phyloP scores from a whole-genome alignment of 2,329 filamentous ascomycete species.

The Alternaria incomplexa region DNA sequence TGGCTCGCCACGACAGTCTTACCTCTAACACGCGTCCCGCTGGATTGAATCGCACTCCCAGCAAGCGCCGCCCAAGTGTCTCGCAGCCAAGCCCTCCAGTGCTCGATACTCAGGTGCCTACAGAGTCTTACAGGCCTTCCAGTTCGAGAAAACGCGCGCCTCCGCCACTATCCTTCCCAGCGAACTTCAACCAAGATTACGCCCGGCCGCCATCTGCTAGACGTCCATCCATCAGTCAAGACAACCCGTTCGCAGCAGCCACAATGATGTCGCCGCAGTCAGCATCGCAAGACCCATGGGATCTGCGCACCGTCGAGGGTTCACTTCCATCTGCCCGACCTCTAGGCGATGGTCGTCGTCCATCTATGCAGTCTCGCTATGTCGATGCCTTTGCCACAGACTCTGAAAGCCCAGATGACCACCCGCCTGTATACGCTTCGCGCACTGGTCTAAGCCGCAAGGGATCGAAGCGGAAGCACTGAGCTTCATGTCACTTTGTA shows the following conservation, averaged over 20 bases:
- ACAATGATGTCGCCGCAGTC: slow-evolving; percentile 4
- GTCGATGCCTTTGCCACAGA: slow-evolving; percentile 21
- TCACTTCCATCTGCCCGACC: slow-evolving; percentile 24
- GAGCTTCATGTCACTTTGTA: neutral
- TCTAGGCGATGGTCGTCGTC: slow-evolving; percentile 10
- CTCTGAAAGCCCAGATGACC: slow-evolving; percentile 8
- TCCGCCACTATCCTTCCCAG: slow-evolving; percentile 25
- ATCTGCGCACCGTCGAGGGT: slow-evolving; percentile 24
- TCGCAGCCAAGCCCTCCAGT: slow-evolving; percentile 29
- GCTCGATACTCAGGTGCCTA: slow-evolving; percentile 13
- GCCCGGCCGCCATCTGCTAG: slow-evolving; percentile 28
- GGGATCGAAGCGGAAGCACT: slow-evolving; percentile 11
- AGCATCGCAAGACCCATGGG: slow-evolving; percentile 33
- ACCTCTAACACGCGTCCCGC: slow-evolving; percentile 19
- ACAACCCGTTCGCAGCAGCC: slow-evolving; percentile 26
- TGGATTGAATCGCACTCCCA: slow-evolving; percentile 21
- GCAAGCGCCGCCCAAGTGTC: slow-evolving; percentile 30
- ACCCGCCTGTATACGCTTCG: slow-evolving; percentile 1
- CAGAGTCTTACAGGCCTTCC: slow-evolving; percentile 21
- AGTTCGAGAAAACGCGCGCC: slow-evolving; percentile 23
- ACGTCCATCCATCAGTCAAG: slow-evolving; percentile 24
- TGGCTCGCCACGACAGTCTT: slow-evolving; percentile 30
- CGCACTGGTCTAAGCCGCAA: slow-evolving; percentile 5
- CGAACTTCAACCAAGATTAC: slow-evolving; percentile 20
- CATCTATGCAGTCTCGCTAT: slow-evolving; percentile 20